Evolutionary conservation across 2,329 filamentous ascomycete species (phyloP).

Genomic region (Fusarium sp.): DNA sequence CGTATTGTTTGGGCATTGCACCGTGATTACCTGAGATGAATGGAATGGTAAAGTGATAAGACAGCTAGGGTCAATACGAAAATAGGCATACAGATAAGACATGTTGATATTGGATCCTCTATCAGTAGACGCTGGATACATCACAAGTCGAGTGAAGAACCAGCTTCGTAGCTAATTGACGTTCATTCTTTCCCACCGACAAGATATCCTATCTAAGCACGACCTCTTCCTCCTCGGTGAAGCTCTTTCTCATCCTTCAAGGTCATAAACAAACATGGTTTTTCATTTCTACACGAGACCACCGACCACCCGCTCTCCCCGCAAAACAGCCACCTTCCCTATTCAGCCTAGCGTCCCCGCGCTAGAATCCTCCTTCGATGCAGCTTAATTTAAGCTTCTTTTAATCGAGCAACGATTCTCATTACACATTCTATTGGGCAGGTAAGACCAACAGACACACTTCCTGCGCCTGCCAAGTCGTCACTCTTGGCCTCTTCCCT

Average conservation of each 20-base stretch:
- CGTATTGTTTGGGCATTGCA: neutral
- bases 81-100: neutral
- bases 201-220: neutral
- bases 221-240: neutral
- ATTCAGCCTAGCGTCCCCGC: conserved; percentile 24
- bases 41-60: conserved; percentile 3
- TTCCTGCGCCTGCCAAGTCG: neutral
- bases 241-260: neutral
- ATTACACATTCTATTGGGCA: conserved; percentile 9
- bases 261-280: neutral
- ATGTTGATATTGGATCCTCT: neutral
- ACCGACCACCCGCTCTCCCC: neutral
- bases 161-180: accelerated
- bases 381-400: conserved; percentile 44
- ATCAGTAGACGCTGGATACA: neutral
- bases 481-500: neutral
- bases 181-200: too few species aligned
- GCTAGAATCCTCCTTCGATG: conserved; percentile 23
- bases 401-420: conserved; percentile 1
- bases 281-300: conserved; percentile 3
- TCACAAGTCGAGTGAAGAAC: neutral
- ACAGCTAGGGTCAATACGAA: conserved; percentile 12
- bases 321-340: conserved; percentile 39
- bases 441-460: neutral
- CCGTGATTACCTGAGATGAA: neutral